Conservation (phyloP, 805 yeast species). For the Wickerhamiella australiensis region DNA sequence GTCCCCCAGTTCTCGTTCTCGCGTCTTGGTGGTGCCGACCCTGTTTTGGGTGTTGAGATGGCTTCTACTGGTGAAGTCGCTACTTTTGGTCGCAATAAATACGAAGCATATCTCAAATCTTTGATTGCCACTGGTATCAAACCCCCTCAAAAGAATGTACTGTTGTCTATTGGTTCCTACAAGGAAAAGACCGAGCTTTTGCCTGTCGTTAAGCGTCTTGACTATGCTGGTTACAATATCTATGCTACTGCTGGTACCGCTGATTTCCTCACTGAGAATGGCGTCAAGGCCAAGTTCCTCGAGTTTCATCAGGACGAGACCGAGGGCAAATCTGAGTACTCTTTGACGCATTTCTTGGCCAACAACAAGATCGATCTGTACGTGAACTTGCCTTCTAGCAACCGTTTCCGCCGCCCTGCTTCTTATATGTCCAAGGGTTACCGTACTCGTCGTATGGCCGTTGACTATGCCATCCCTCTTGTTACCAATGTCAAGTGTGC, state of each 20-base stretch:
- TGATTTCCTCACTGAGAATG: slow-evolving; percentile 92
- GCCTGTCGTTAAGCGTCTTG: slow-evolving; percentile 71
- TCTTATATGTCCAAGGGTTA: slow-evolving; percentile 95
- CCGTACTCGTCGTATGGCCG: slow-evolving; percentile 98
- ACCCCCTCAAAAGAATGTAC: slow-evolving; percentile 86
- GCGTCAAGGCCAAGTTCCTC: slow-evolving; percentile 84
- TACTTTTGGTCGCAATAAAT: slow-evolving; percentile 87
- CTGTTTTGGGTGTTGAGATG: slow-evolving; percentile 96
- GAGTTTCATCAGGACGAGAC: slow-evolving; percentile 69
- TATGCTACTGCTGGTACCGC: slow-evolving; percentile 99
- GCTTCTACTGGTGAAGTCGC: slow-evolving; percentile 99
- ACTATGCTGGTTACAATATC: slow-evolving; percentile 74
- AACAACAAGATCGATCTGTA: slow-evolving; percentile 92
- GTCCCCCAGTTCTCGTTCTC: slow-evolving; percentile 98
- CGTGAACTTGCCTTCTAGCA: slow-evolving; percentile 91
- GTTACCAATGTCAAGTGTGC: slow-evolving; percentile 98
- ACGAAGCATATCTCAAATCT: slow-evolving; percentile 93
- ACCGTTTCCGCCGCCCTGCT: slow-evolving; percentile 98
- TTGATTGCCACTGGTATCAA: slow-evolving; percentile 90
- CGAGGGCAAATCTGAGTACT: slow-evolving; percentile 82
- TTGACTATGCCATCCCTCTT: slow-evolving; percentile 93
- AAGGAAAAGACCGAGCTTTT: slow-evolving; percentile 90
- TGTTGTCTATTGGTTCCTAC: slow-evolving; percentile 89
- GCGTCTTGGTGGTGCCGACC: slow-evolving; percentile 94
- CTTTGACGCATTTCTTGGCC: slow-evolving; percentile 91